A percentile compares a stretch with the other conserved stretches of the same genome.
Conservation (phyloP, 192 early-diverging fungal species). For the Coemansia sp. region DNA sequence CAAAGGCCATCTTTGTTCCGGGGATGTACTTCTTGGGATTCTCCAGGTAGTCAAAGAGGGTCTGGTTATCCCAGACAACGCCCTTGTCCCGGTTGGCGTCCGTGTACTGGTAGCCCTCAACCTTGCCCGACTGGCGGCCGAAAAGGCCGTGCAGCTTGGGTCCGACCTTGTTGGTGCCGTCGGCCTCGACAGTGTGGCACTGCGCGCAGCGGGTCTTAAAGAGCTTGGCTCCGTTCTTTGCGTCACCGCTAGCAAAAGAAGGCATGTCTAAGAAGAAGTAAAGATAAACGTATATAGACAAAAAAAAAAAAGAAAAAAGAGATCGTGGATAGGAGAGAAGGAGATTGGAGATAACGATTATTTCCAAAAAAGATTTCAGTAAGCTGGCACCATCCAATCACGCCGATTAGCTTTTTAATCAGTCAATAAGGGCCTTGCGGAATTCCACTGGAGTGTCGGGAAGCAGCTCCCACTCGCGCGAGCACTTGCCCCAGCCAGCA, state of each 20-base stretch:
- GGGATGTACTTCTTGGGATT: conserved; percentile 98
- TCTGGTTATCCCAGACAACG: conserved; percentile 83
- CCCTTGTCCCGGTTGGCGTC: conserved; percentile 85
- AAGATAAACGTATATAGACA: neutral
- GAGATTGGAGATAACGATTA: conserved; percentile 3
- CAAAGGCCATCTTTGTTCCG: conserved; percentile 98
- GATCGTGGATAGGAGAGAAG: neutral
- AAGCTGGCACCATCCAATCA: neutral
- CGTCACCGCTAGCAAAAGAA: conserved; percentile 29
- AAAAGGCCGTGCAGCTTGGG: conserved; percentile 95
- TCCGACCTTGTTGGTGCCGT: conserved; percentile 85
- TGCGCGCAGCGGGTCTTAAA: conserved; percentile 99
- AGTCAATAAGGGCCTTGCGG: conserved; percentile 22
- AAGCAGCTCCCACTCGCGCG: conserved; percentile 37
- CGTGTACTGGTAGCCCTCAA: conserved; percentile 87
- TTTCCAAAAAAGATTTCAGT: neutral
- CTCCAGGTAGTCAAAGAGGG: conserved; percentile 94
- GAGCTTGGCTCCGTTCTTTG: conserved; percentile 55
- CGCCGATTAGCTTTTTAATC: no score
- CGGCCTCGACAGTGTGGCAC: conserved; percentile 90
- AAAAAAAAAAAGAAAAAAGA: conserved; percentile 2
- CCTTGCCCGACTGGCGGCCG: conserved; percentile 83
- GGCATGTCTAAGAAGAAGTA: conserved; percentile 7
- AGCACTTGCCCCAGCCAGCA: conserved; percentile 50
- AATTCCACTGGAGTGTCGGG: conserved; percentile 30